These are phyloP conservation scores for Arthrobotrys entomopaga DNA, from an alignment of 2,329 filamentous ascomycete species.

Conservation along the genomic window DNA sequence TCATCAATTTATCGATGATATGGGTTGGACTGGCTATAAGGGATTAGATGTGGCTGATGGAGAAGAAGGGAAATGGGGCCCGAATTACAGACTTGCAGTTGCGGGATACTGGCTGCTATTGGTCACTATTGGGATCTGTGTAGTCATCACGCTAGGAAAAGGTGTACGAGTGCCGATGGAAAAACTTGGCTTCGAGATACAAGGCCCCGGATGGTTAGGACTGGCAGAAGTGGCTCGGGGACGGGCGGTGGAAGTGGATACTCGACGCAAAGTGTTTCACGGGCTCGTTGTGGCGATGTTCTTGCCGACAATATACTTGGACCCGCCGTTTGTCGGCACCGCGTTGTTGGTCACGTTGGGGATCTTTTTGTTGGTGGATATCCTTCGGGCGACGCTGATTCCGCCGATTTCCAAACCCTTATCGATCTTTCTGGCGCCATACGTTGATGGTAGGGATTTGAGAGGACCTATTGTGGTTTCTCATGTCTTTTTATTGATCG, in stretches of 20 bases:
- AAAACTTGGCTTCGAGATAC: slow-evolving; percentile 46
- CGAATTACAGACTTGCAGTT: slow-evolving; percentile 57
- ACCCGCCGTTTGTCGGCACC: slow-evolving; percentile 83
- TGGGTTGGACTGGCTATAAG: slow-evolving; percentile 66
- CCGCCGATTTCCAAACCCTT: slow-evolving; percentile 88
- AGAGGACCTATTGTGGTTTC: slow-evolving; percentile 93
- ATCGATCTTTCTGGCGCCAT: slow-evolving; percentile 86
- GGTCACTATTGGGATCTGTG: slow-evolving; percentile 43
- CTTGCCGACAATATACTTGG: slow-evolving; percentile 83
- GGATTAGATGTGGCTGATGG: slow-evolving; percentile 75
- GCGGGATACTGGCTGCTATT: slow-evolving; percentile 62
- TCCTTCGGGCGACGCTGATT: slow-evolving; percentile 88
- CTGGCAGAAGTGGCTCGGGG: slow-evolving; percentile 81
- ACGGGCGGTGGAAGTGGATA: slow-evolving; percentile 90
- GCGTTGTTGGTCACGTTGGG: slow-evolving; percentile 82
- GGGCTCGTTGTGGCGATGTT: slow-evolving; percentile 99
- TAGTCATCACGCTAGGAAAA: slow-evolving; percentile 39
- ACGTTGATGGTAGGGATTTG: slow-evolving; percentile 92
- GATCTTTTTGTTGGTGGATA: slow-evolving; percentile 86
- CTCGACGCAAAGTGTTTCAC: slow-evolving; percentile 94
- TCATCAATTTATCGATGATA: slow-evolving; percentile 69
- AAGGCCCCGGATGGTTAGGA: slow-evolving; percentile 67
- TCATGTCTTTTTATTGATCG: slow-evolving; percentile 94
- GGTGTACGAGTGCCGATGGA: slow-evolving; percentile 43
- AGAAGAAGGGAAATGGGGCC: slow-evolving; percentile 43